phyloP scores from a whole-genome alignment of 192 early-diverging fungal species.

The Rhizophagus prolifer region DNA sequence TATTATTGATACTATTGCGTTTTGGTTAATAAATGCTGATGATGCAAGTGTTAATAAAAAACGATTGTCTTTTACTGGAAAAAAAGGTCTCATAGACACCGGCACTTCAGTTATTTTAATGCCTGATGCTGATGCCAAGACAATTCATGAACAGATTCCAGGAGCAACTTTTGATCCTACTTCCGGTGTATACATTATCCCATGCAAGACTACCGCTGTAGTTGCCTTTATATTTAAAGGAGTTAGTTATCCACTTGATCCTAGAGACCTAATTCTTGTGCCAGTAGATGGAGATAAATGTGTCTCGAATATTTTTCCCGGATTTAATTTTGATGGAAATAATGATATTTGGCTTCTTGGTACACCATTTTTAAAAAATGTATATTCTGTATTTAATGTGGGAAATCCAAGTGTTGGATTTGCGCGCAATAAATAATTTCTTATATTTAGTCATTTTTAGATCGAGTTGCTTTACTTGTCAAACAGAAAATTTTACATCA shows the following conservation, averaged over 20 bases:
- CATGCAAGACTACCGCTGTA: not conserved
- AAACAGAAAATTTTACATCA: no score
- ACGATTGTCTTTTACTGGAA: not conserved
- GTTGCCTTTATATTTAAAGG: not conserved
- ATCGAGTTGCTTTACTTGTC: no score
- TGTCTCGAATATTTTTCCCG: not conserved
- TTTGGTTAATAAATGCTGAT: not conserved
- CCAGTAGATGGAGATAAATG: not conserved
- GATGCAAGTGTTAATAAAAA: not conserved
- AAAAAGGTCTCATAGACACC: slow-evolving; percentile 50
- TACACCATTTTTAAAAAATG: slow-evolving; percentile 47
- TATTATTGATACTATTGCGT: not conserved
- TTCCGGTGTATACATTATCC: not conserved
- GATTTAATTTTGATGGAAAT: not conserved
- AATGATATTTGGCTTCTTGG: slow-evolving; percentile 45
- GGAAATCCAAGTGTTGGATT: not conserved
- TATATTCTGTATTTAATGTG: slow-evolving; percentile 51
- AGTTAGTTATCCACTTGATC: not conserved
- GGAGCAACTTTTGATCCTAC: slow-evolving; percentile 26
- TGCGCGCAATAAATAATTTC: not conserved
- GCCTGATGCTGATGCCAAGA: slow-evolving; percentile 33
- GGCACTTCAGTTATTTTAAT: slow-evolving; percentile 55
- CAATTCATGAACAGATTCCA: slow-evolving; percentile 46
- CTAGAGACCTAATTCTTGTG: not conserved
- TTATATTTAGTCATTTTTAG: no score